Conservation (phyloP, 2,329 filamentous ascomycete genomes). For the Phyllosticta ampelicida region DNA sequence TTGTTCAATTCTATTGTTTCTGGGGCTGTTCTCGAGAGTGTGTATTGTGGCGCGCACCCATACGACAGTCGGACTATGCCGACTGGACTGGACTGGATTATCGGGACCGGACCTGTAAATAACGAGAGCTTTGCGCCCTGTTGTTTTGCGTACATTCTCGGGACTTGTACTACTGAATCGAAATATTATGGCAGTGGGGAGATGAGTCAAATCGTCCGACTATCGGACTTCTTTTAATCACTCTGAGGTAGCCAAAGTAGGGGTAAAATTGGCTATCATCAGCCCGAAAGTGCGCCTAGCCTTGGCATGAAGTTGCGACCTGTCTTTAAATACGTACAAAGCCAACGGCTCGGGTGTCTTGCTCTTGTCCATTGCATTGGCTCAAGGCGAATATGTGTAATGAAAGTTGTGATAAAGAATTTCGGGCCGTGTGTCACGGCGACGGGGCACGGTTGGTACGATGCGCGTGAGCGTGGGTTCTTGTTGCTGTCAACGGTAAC, state of each 20-base stretch:
- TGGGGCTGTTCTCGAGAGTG: neutral
- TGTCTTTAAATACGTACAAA: neutral
- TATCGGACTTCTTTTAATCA: neutral
- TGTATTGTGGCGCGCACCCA: neutral
- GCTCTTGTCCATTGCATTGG: neutral
- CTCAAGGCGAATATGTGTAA: too few species aligned
- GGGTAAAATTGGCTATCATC: too few species aligned
- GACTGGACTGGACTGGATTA: neutral
- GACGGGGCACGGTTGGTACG: too few species aligned
- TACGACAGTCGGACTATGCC: neutral
- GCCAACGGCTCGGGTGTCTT: neutral
- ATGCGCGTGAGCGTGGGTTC: too few species aligned
- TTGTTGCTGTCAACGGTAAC: too few species aligned
- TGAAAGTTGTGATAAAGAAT: too few species aligned
- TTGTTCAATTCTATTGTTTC: neutral
- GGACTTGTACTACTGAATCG: neutral
- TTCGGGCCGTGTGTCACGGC: too few species aligned
- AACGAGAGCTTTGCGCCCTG: neutral
- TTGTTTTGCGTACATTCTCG: neutral
- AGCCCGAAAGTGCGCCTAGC: neutral
- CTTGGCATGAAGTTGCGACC: neutral
- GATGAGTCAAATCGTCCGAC: neutral
- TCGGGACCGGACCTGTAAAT: neutral
- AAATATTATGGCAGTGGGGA: neutral
- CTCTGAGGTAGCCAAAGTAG: too few species aligned